Base-by-base conservation (phyloP, 1,284 basidiomycete species). In the Phellopilus nigrolimitatus region DNA sequence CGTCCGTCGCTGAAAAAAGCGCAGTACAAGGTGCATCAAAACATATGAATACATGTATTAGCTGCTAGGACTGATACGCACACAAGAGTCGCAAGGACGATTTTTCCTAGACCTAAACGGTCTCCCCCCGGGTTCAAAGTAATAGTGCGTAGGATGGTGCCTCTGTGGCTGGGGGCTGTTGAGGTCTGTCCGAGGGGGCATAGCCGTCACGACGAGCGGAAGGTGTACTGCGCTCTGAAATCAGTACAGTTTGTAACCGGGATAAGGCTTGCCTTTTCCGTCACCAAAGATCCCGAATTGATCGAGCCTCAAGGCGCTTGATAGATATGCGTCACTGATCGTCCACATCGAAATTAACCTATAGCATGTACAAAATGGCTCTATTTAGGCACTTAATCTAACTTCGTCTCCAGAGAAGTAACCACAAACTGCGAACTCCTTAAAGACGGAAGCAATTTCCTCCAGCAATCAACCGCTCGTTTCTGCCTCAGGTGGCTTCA, bases 1-100 rank as follows among this genome's bases (percentile, higher is more conserved):
- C 9, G 60, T 56, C 15, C 59, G 48, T 45, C 58, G 55, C 58
- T 59, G 41, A 33, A 17, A 40, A 10, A 27, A 37, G 31, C 31
- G 31, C n/a, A 9, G 31, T 9, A 7, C 34, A 17, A 37, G n/a
- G 5, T 15, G 34, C 19, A 17, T 17, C 34, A 17, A 13, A 15
- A 17, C 10, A 8, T 10, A 8, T 37, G 34, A 6, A 30, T n/a
- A n/a, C n/a, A n/a, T n/a, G n/a, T n/a, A n/a, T n/a, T n/a, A n/a
- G n/a, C n/a, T n/a, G n/a, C n/a, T n/a, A n/a, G n/a, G n/a, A 12
- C 28, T 7, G 12, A 37, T 37, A 37, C 34, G 34, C 34, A 37
- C 34, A 17, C 34, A 37, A 15, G 34, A 37, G 34, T 37, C 45
- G 45, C 45, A 47, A 31, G 45, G 45, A 9, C 45, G 30, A 30